A percentile compares a stretch with the other conserved stretches of the same genome.
These are phyloP conservation scores for Penicillium frequentans DNA, from an alignment of 2,329 filamentous ascomycete species.

Conservation along the genomic window DNA sequence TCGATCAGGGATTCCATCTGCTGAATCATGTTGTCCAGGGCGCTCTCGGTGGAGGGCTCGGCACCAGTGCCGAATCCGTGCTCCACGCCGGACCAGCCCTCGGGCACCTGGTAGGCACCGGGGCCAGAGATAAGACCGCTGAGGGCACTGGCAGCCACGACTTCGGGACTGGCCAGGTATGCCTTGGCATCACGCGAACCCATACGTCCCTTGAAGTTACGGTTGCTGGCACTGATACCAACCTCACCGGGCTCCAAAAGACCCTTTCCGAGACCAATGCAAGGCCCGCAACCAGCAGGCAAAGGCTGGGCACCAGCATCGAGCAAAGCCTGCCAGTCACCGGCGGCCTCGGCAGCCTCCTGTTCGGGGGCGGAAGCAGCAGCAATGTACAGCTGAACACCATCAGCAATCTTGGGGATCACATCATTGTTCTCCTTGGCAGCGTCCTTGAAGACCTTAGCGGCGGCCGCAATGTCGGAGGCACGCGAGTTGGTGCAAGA, in stretches of 20 bases:
- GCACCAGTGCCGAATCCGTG: conserved; percentile 72
- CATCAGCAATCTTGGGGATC: conserved; percentile 68
- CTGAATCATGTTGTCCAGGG: conserved; percentile 68
- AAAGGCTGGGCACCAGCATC: conserved; percentile 75
- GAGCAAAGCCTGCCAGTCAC: conserved; percentile 81
- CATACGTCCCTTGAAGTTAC: conserved; percentile 93
- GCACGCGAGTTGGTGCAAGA: conserved; percentile 85
- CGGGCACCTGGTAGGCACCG: conserved; percentile 73
- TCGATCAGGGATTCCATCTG: conserved; percentile 66
- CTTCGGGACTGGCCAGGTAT: conserved; percentile 84
- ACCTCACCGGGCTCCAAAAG: conserved; percentile 82
- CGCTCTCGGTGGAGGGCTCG: conserved; percentile 63
- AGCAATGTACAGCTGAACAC: conserved; percentile 85
- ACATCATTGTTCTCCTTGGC: conserved; percentile 60
- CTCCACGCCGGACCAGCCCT: conserved; percentile 61
- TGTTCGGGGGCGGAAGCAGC: conserved; percentile 82
- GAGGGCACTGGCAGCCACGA: conserved; percentile 87
- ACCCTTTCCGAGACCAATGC: conserved; percentile 80
- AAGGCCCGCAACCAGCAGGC: conserved; percentile 75
- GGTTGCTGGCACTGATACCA: conserved; percentile 78
- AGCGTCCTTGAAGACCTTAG: conserved; percentile 80
- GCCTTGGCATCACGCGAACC: conserved; percentile 76
- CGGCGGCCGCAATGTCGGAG: conserved; percentile 79
- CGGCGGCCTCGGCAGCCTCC: conserved; percentile 70
- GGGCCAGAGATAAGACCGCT: conserved; percentile 59